Evolutionary conservation across 805 yeast genomes (phyloP), one percentile per base, ranked within the genome.

Genomic region (Cyberlindnera americana): DNA sequence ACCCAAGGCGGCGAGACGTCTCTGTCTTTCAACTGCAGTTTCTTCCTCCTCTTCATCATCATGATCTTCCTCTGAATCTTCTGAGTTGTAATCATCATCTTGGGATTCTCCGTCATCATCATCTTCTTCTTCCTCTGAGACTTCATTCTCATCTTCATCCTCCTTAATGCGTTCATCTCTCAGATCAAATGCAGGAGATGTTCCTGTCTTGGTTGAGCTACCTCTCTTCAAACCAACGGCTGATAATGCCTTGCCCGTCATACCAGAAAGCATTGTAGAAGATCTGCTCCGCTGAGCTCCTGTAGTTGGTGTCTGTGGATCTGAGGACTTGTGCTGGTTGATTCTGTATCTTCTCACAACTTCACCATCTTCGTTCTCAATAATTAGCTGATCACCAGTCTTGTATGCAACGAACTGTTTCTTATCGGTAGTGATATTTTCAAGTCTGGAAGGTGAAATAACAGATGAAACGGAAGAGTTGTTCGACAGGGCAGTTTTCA

Each of bases 301-400:
- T 23, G 26, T 17, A 10, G 41, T 40, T 8, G n/a, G 41, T 10
- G n/a, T 14, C 12, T 6, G 12, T 24, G 13, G 34, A 8, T 25
- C 31, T 15, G 32, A 27, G 3, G 40, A 33, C 6, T 38, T 46
- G 49, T 80, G 87, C 4, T 77, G 73, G 52, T 81, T 85, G 37
- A 90, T 80, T 52, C 68, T 74, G 62, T 89, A 91, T 38, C 95
- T 72, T 55, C 96, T 78, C 33, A 93, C 68, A 40, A 93, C 77
- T 52, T 91, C 98, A 48, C 98, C 99, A 11, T 90, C 95, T 32
- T 77, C 86, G 54, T 89, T 85, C 61, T 91, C 99, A 41, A 93
- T 82, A 43, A 88, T 72, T 39, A 93, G 75, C 43, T 79, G 70
- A 53, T 87, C 80, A 56, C 82, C 93, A 29, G 86, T 70, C 60